Base-by-base conservation (phyloP, 257 asterid genomes). In the Primulina huaijiensis region DNA sequence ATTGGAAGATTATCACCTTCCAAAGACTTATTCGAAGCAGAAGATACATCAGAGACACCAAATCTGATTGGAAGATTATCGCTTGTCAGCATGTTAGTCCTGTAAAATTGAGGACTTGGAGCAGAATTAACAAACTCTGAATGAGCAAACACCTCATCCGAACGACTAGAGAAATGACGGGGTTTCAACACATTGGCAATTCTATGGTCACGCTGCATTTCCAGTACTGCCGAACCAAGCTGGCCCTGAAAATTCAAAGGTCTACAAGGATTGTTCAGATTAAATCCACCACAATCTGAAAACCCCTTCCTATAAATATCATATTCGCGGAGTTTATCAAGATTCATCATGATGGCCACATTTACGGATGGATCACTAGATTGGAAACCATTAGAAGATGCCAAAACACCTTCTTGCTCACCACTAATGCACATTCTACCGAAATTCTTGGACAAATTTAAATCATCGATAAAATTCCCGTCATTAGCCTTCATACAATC, bases 381-480 rank as follows among this genome's bases (percentile, higher is more conserved):
- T 64, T 61, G 83, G 56, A 46, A 69, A 67, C 75, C 80, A 60
- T 77, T 76, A 25, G 43, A 55, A 74, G 69, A 73, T 12, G 64
- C 70, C 5, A 60, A 67, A 57, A 60, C 67, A 33, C 74, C 76
- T 70, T 76, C 85, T 43, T 67, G 85, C 75, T 81, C 82, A 64
- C 83, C 82, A 57, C 66, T 70, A 76, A 87, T 69, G 71, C 75
- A 78, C 91, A 89, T 80, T 70, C 73, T 79, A 67, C 86, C 68
- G 23, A 91, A 82, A 78, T 79, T 66, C 57, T 80, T 75, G 10
- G 83, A 72, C 76, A 89, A 76, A 69, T 68, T 60, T 62, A 64
- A 75, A 70, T 85, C 88, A 76, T 82, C 84, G 20, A 75, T 35
- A 60, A 69, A 60, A 68, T 69, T 64, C 29, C 50, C 66, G 14